A percentile compares a stretch with the other conserved stretches of the same genome.
Conservation (phyloP, 2,329 filamentous ascomycete species). For the Davidsoniella eucalypti region DNA sequence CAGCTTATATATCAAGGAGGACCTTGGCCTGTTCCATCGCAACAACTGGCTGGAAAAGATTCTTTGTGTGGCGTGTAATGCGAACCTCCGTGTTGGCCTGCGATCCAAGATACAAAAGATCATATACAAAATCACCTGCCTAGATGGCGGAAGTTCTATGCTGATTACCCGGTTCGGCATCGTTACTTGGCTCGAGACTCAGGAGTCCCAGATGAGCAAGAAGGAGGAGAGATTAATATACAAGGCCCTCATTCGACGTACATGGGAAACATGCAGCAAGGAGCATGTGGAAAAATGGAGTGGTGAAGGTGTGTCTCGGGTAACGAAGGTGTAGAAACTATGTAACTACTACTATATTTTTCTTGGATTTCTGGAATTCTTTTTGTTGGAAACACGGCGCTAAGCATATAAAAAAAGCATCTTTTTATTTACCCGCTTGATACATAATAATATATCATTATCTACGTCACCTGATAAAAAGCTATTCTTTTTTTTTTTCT, state of each 20-base stretch:
- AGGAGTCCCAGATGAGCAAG: conserved; percentile 20
- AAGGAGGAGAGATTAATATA: conserved; percentile 36
- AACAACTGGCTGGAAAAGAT: conserved; percentile 59
- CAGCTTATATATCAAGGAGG: conserved; percentile 40
- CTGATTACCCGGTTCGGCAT: conserved; percentile 61
- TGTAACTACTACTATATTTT: no score
- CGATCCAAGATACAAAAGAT: conserved; percentile 45
- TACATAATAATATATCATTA: no score
- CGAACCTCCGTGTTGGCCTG: conserved; percentile 41
- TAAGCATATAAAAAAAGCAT: background rate
- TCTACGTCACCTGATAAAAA: no score
- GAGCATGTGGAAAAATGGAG: conserved; percentile 19
- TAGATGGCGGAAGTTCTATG: conserved; percentile 62
- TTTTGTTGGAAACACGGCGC: background rate
- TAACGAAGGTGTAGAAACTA: conserved; percentile 2
- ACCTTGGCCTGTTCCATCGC: conserved; percentile 44
- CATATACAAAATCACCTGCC: conserved; percentile 48
- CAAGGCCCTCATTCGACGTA: conserved; percentile 35
- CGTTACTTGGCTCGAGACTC: conserved; percentile 47
- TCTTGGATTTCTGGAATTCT: no score
- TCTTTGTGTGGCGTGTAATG: conserved; percentile 50
- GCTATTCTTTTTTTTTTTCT: no score
- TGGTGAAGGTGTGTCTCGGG: conserved; percentile 6
- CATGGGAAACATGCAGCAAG: conserved; percentile 50
- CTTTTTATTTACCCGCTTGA: background rate